Evolutionary conservation across 768 basidiomycete genomes (phyloP).

Genomic region (Suillus discolor): DNA sequence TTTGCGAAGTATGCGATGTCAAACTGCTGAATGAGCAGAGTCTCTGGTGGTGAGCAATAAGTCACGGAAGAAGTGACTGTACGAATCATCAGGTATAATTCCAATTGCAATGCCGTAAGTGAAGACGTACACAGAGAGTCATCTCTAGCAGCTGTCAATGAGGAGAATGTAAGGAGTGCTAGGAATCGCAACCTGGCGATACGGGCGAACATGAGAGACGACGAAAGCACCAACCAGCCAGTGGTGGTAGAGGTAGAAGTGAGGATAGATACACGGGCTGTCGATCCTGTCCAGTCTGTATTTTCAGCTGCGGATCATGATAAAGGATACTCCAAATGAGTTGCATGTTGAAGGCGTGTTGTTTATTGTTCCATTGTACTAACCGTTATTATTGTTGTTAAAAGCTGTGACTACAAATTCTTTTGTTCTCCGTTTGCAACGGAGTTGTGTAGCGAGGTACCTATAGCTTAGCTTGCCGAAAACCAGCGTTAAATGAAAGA

Average conservation of each 20-base stretch:
- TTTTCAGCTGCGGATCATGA: constrained; percentile 14
- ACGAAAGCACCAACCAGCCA: constrained; percentile 17
- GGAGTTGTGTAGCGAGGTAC: neutral
- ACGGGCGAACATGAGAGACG: constrained; percentile 56
- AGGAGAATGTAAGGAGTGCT: constrained; percentile 39
- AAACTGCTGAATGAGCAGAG: constrained; percentile 77
- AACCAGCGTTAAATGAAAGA: neutral
- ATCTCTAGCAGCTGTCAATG: constrained; percentile 49
- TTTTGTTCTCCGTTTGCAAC: constrained; percentile 21
- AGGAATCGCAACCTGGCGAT: constrained; percentile 80
- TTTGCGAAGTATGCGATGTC: constrained; percentile 69
- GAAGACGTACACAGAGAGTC: constrained; percentile 60
- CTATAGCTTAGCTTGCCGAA: neutral
- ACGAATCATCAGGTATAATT: constrained; percentile 9
- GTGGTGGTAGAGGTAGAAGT: constrained; percentile 13
- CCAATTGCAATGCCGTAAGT: constrained; percentile 8
- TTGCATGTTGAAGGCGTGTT: constrained; percentile 30
- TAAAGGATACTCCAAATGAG: constrained; percentile 27
- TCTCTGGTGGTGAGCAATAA: constrained; percentile 81
- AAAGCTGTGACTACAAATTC: constrained; percentile 25
- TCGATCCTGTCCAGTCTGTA: constrained; percentile 24
- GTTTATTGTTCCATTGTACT: constrained; percentile 34
- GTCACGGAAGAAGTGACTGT: constrained; percentile 87
- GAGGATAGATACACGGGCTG: constrained; percentile 27
- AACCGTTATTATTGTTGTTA: constrained; percentile 32